Percentiles rank a stretch among this genome's conserved stretches.
These are phyloP conservation scores for Filosporella fistucella DNA, from an alignment of 495 filamentous ascomycete genomes.

Conservation along the genomic window DNA sequence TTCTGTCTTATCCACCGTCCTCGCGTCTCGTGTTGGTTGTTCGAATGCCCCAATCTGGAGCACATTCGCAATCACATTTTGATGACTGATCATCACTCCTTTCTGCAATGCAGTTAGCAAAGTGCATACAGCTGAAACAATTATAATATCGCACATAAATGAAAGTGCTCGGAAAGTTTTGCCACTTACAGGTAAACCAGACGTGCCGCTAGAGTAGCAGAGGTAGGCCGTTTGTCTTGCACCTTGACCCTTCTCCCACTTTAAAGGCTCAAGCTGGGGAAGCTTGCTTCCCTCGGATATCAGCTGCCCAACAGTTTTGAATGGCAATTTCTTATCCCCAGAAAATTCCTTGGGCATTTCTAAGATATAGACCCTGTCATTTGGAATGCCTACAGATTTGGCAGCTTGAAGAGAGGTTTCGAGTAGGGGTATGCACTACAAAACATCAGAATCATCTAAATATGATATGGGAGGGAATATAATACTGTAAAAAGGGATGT, in stretches of 20 bases:
- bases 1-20: conserved; percentile 39
- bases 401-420: conserved; percentile 66
- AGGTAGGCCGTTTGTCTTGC: conserved; percentile 74
- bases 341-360: conserved; percentile 54
- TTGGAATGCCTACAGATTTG: conserved; percentile 60
- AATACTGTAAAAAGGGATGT: conserved; percentile 68
- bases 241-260: conserved; percentile 71
- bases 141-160: background rate
- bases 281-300: conserved; percentile 59
- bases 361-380: conserved; percentile 69
- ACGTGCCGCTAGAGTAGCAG: conserved; percentile 88
- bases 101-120: conserved; percentile 49
- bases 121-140: background rate
- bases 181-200: conserved; percentile 61
- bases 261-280: conserved; percentile 57
- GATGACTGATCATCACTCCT: conserved; percentile 91
- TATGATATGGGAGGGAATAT: background rate
- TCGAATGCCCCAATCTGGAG: conserved; percentile 61
- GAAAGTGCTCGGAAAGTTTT: background rate
- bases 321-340: conserved; percentile 44
- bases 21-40: conserved; percentile 27
- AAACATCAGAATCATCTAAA: background rate
- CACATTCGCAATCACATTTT: conserved; percentile 82
- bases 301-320: conserved; percentile 69
- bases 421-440: conserved; percentile 63